phyloP scores from a whole-genome alignment of 78 protist genomes.

The Emiliania huxleyi region DNA sequence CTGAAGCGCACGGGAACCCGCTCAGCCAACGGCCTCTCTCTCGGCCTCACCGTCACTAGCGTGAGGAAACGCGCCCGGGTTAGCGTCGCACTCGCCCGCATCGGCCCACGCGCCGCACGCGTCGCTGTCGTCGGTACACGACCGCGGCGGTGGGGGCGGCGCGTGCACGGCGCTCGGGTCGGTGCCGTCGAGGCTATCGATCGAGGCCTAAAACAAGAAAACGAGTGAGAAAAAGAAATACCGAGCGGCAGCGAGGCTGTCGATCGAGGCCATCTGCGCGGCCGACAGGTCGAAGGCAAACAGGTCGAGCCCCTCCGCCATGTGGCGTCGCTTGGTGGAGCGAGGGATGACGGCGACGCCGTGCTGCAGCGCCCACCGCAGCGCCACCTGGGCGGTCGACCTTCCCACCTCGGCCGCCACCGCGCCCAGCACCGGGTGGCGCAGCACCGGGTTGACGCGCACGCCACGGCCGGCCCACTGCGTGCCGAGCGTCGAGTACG shows the following conservation, averaged over 20 bases:
- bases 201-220: too few relatives aligned
- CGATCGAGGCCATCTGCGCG: not conserved
- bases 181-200: not conserved
- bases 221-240: too few relatives aligned
- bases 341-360: not conserved
- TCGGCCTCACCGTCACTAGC: too few relatives aligned
- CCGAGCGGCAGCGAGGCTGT: too few relatives aligned
- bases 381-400: not conserved
- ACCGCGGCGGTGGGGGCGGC: not conserved
- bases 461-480: not conserved
- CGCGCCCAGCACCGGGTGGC: not conserved
- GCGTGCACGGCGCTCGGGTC: not conserved
- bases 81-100: not conserved
- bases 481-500: not conserved
- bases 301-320: not conserved
- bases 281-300: not conserved
- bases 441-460: not conserved
- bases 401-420: not conserved
- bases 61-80: too few relatives aligned
- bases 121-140: not conserved
- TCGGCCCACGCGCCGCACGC: not conserved
- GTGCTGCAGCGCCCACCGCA: conserved; percentile 14
- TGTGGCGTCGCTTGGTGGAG: not conserved
- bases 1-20: too few relatives aligned
- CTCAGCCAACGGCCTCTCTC: too few relatives aligned